A percentile compares a stretch with the other conserved stretches of the same genome.
These are phyloP conservation scores for Naganishia antarctica DNA, from an alignment of 768 basidiomycete species.

Conservation along the genomic window DNA sequence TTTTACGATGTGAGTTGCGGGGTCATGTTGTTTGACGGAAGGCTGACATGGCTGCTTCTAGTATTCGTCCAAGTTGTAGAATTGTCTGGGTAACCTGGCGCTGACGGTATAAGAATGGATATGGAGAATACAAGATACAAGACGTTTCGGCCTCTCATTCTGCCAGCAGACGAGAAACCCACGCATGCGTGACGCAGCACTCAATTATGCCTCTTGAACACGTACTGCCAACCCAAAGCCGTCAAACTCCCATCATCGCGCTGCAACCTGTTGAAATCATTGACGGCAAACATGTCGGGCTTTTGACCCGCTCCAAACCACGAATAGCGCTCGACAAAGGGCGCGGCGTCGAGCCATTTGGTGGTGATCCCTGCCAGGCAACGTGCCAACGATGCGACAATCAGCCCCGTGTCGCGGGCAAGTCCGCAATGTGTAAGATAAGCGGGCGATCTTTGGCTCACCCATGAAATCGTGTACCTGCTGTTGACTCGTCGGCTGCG, in stretches of 20 bases:
- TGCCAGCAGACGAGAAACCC: no score
- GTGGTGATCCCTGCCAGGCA: not conserved
- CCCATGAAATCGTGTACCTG: slow-evolving; percentile 28
- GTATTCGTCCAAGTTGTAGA: slow-evolving; percentile 23
- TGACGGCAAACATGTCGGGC: slow-evolving; percentile 14
- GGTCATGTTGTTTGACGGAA: not conserved
- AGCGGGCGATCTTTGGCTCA: not conserved
- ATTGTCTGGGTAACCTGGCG: no score
- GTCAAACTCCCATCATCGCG: slow-evolving; percentile 23
- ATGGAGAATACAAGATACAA: no score
- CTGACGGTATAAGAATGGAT: no score
- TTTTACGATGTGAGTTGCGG: slow-evolving; percentile 49
- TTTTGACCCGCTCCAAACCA: slow-evolving; percentile 25
- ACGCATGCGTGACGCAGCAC: not conserved
- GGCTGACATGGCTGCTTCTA: not conserved
- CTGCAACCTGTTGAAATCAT: slow-evolving; percentile 22
- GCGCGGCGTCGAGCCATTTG: slow-evolving; percentile 17
- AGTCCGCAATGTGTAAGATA: not conserved
- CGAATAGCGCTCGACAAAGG: slow-evolving; percentile 25
- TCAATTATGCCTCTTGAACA: slow-evolving; percentile 13
- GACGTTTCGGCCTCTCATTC: no score
- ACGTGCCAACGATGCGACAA: no score
- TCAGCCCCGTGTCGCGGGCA: not conserved
- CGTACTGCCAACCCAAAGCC: slow-evolving; percentile 20
- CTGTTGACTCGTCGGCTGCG: slow-evolving; percentile 1